These are phyloP conservation scores for Colletotrichum lentis DNA, from an alignment of 2,329 filamentous ascomycete species.

Conservation along the genomic window DNA sequence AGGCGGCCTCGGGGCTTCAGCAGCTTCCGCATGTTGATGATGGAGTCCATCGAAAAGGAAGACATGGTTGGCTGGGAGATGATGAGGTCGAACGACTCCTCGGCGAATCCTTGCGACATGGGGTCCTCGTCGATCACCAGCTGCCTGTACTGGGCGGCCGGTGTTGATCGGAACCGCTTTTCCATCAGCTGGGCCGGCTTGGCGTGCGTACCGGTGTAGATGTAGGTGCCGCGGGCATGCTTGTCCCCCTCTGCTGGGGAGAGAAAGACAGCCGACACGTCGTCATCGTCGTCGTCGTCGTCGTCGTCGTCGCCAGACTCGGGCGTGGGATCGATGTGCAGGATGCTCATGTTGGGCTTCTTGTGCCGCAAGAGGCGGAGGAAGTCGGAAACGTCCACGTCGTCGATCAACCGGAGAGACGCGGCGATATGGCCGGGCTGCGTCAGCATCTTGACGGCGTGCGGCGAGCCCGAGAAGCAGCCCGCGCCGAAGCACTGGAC, in stretches of 20 bases:
- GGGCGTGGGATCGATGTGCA: slow-evolving; percentile 12
- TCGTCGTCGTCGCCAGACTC: not conserved
- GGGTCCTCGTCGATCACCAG: slow-evolving; percentile 46
- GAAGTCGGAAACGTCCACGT: slow-evolving; percentile 14
- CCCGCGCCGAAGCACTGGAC: not conserved
- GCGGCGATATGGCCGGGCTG: not conserved
- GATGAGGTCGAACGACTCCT: slow-evolving; percentile 45
- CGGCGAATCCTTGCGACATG: slow-evolving; percentile 34
- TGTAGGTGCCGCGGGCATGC: slow-evolving; percentile 37
- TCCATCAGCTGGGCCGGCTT: slow-evolving; percentile 27
- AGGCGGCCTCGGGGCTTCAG: slow-evolving; percentile 14
- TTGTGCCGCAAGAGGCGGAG: slow-evolving; percentile 40
- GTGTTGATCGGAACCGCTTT: not conserved
- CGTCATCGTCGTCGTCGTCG: too few relatives aligned
- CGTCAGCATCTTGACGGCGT: not conserved
- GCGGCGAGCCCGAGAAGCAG: slow-evolving; percentile 11
- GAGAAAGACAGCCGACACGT: not conserved
- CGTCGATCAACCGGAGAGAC: not conserved
- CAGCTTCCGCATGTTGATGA: slow-evolving; percentile 24
- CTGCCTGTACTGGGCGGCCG: not conserved
- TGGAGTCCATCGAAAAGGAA: not conserved
- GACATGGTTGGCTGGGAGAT: not conserved
- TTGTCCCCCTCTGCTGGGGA: not conserved
- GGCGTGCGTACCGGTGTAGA: slow-evolving; percentile 43
- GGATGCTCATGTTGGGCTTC: slow-evolving; percentile 36